These are phyloP conservation scores for Aureobasidium mangrovei DNA, from an alignment of 2,329 filamentous ascomycete genomes.

Conservation along the genomic window DNA sequence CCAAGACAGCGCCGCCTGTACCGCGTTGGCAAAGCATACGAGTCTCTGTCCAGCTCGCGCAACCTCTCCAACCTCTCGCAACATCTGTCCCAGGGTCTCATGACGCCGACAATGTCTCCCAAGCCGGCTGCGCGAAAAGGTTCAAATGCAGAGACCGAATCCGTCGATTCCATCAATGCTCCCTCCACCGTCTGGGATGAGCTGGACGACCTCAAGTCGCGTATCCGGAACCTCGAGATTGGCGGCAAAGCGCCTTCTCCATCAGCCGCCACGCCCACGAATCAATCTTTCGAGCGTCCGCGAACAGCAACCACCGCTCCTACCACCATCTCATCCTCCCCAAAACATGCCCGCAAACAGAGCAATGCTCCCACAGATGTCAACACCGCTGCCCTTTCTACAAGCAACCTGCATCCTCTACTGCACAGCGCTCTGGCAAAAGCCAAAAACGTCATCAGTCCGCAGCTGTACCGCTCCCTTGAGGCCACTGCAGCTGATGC, in stretches of 20 bases:
- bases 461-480: slow-evolving; percentile 67
- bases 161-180: slow-evolving; percentile 76
- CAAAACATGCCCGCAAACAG: slow-evolving; percentile 56
- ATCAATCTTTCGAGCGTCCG: slow-evolving; percentile 69
- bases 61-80: slow-evolving; percentile 5
- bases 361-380: slow-evolving; percentile 24
- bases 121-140: slow-evolving; percentile 32
- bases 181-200: slow-evolving; percentile 97
- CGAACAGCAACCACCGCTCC: slow-evolving; percentile 83
- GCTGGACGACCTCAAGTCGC: slow-evolving; percentile 85
- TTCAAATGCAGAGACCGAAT: slow-evolving; percentile 56
- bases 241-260: slow-evolving; percentile 80
- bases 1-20: slow-evolving; percentile 9
- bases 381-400: slow-evolving; percentile 29
- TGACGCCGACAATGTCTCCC: slow-evolving; percentile 6
- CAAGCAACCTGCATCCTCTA: slow-evolving; percentile 61
- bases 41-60: background rate
- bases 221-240: slow-evolving; percentile 81
- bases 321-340: slow-evolving; percentile 84
- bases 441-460: slow-evolving; percentile 58
- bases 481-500: slow-evolving; percentile 79
- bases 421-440: slow-evolving; percentile 74
- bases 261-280: slow-evolving; percentile 66
- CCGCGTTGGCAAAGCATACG: slow-evolving; percentile 10
- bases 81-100: slow-evolving; percentile 4